Evolutionary conservation across 345 rosid genomes (phyloP), one percentile per base, ranked within the genome.

Genomic region (Hypericum androsaemum): DNA sequence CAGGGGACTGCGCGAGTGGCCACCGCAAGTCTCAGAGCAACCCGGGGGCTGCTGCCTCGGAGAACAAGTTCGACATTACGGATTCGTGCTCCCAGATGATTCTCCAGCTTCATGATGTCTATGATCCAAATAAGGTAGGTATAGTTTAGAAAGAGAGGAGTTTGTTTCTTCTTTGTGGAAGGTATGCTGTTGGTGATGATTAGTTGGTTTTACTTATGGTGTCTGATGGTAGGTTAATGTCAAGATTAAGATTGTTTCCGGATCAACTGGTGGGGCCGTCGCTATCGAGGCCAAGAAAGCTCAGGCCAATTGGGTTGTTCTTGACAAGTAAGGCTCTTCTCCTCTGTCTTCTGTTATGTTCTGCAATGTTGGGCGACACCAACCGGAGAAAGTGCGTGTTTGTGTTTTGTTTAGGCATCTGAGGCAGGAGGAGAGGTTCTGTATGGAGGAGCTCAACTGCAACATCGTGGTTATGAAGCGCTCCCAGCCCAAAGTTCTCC

Each of bases 31-130:
- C 88, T 49, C 69, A 66, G 32, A 22, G 32, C 32, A 22, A 22
- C 32, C 32, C 32, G 32, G 32, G 32, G 32, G 32, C 32, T 22
- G 32, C 32, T 38, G 52, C 64, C 60, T 62, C 83, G 7, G 97
- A 85, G 63, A 78, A 81, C 71, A 88, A 74, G 52, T 59, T 54
- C 61, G 99, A 88, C 54, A 83, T 88, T 17, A 86, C 89, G 0
- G 96, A 94, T 72, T 74, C 84, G 6, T 94, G 95, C 75, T 94
- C 99, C 37, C 99, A 88, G 58, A 86, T 94, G 99, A 84, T 94
- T 52, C 95, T 94, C 62, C 97, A 79, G 80, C 94, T 88, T 47
- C 97, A 94, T 28, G 97, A 94, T 75, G 95, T 94, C 61, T 94
- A 88, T 61, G 97, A 94, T 73, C 97, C 96, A 12, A 84, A 94